phyloP scores from a whole-genome alignment of 2,329 filamentous ascomycete genomes.

The Decorospora gaudefroyi region DNA sequence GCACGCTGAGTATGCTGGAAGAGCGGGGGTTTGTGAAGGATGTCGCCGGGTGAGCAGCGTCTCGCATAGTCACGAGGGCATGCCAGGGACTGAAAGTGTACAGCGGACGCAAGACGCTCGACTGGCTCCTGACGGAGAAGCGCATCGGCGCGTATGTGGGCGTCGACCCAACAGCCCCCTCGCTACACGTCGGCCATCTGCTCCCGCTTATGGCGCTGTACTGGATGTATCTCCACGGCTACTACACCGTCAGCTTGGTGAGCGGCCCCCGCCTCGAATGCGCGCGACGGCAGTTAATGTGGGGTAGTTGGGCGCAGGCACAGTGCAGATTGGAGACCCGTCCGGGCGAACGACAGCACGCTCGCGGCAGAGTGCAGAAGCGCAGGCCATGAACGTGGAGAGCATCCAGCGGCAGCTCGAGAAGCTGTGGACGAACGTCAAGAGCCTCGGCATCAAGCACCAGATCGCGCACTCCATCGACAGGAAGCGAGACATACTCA shows the following conservation, averaged over 20 bases:
- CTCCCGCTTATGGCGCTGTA: constrained; percentile 82
- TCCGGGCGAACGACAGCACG: constrained; percentile 69
- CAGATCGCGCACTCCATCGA: constrained; percentile 66
- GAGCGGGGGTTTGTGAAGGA: constrained; percentile 76
- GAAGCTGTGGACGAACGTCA: constrained; percentile 74
- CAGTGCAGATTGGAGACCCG: constrained; percentile 78
- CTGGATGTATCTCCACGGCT: constrained; percentile 80
- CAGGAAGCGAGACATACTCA: constrained; percentile 70
- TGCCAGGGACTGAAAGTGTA: constrained; percentile 15
- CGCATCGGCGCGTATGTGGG: constrained; percentile 77
- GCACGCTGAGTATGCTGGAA: constrained; percentile 67
- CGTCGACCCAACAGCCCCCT: constrained; percentile 79
- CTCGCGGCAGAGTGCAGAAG: constrained; percentile 56
- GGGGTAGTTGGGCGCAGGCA: constrained; percentile 68
- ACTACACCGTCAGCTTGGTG: constrained; percentile 66
- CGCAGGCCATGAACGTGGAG: constrained; percentile 66
- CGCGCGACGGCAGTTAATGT: constrained; percentile 29
- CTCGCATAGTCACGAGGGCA: constrained; percentile 3
- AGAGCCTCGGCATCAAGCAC: constrained; percentile 66
- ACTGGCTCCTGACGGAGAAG: constrained; percentile 66
- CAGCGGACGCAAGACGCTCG: constrained; percentile 59
- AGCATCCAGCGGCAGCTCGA: constrained; percentile 72
- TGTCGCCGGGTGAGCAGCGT: constrained; percentile 66
- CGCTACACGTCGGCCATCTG: constrained; percentile 79
- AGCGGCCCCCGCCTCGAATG: constrained; percentile 29